Conservation (phyloP, 192 early-diverging fungal species). For the Gigaspora rosea region DNA sequence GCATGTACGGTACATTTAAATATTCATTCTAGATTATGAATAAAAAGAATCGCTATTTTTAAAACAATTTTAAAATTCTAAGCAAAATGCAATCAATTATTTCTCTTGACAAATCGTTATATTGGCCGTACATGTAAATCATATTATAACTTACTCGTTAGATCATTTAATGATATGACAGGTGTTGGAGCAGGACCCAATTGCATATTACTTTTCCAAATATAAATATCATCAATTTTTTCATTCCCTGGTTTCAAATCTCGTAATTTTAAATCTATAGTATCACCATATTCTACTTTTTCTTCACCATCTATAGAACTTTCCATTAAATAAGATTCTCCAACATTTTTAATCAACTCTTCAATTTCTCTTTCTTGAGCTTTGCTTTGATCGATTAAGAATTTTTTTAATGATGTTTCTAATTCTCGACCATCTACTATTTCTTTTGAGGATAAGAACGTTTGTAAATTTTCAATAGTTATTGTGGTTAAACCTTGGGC, state of each 20-base stretch:
- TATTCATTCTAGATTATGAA: not conserved
- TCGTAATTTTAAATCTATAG: conserved; percentile 29
- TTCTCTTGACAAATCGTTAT: too few species aligned
- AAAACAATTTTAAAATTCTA: too few species aligned
- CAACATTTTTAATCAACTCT: conserved; percentile 23
- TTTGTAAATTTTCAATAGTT: not conserved
- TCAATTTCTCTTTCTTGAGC: conserved; percentile 34
- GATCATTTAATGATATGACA: conserved; percentile 19
- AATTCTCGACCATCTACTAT: conserved; percentile 14
- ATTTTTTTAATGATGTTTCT: conserved; percentile 29
- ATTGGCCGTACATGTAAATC: too few species aligned
- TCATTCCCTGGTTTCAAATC: conserved; percentile 39
- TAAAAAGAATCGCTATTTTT: too few species aligned
- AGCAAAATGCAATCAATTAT: too few species aligned
- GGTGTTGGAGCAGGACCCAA: conserved; percentile 47
- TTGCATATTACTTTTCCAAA: conserved; percentile 49
- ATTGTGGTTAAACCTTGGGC: conserved; percentile 7
- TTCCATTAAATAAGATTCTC: not conserved
- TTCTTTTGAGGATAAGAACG: not conserved
- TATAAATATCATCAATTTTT: conserved; percentile 43
- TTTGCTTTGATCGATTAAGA: conserved; percentile 34
- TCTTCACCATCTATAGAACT: not conserved
- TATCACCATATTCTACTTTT: not conserved
- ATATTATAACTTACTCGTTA: conserved; percentile 2
- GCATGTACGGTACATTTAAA: too few species aligned